Evolutionary conservation across 129 eudicot genomes (phyloP), one percentile per base, ranked within the genome.

Genomic region (Glebionis coronaria): DNA sequence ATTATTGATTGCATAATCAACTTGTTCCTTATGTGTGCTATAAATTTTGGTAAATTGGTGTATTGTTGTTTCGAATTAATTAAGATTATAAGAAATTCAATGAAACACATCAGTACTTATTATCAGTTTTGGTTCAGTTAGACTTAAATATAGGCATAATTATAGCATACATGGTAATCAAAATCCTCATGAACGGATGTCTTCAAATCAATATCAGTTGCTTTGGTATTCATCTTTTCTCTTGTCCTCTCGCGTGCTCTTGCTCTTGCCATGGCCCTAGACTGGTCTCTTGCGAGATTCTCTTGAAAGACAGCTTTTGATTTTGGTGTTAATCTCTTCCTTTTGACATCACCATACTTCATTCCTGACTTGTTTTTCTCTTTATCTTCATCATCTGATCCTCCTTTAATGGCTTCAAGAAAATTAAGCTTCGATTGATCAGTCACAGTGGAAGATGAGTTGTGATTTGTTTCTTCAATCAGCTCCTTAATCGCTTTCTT

Each of bases 191-290:
- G 57, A 63, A 44, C 35, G 6, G 45, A 20, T 49, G 71, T 55
- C 62, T 47, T 71, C 14, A 64, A 9, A n/a, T 54, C 56, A 56
- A 68, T 73, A 47, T 56, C 42, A 35, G 79, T 42, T 60, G 57
- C 61, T 59, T 51, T 77, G 57, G 47, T 67, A 13, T 55, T 25
- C 75, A 76, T 83, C 73, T 86, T 90, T 13, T 75, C 84, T 50
- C 71, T 75, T 5, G 95, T 82, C 65, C 97, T 84, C 42, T 90
- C 95, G 63, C 91, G 80, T 12, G 97, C 95, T 61, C 97, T 73
- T 12, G 80, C 95, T 78, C 95, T 84, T 23, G 97, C 97, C 81
- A 78, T 78, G 14, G 78, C 85, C 79, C 97, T 90, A 12, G 68
- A 72, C 66, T 77, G 87, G 54, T 63, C 82, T 75, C 73, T 75